Base-by-base conservation (phyloP, 805 yeast genomes). In the Starmerella sp. region DNA sequence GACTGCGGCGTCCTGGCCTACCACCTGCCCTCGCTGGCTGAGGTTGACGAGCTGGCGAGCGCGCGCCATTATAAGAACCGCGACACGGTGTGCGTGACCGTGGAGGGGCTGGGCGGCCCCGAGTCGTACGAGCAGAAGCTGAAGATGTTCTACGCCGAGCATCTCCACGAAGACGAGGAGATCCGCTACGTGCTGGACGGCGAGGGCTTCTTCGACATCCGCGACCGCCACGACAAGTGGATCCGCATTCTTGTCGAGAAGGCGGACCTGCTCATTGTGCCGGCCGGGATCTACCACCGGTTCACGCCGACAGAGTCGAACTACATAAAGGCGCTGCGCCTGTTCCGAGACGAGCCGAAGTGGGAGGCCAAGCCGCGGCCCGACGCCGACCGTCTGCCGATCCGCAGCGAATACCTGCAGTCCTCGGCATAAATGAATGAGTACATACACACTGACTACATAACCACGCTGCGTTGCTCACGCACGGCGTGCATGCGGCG, bases 141-240 rank as follows among this genome's bases (percentile, higher is more conserved):
- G 68, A 74, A 77, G 59, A 76, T 71, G 44, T 89, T 90, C 69
- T 86, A 81, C 71, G 73, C 77, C 48, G 96, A 91, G 66, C 98
- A 91, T 69, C 75, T 88, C 53, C 98, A 91, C 67, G 97, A 91
- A 67, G 98, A 91, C 67, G 98, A 91, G 71, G 98, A 91, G 72
- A 91, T 91, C 66, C 75, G 98, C 61, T 91, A 89, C 70, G 80
- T 89, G 52, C 65, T 84, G 17, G 95, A 84, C 31, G 98, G 98
- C 10, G 84, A 81, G 54, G 97, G 98, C 0, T 91, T 77, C 70
- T 91, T 91, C 65, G 97, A 91, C 65, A 87, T 91, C 7, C 77
- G 96, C 61, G 83, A 80, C 63, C 65, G 72, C 32, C 65, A 76
- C 11, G 77, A 77, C 54, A 67, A 73, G 54, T 91, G 98, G 98